Percentiles rank a stretch among this genome's conserved stretches.
phyloP scores from a whole-genome alignment of 2,329 filamentous ascomycete species.

The Mycosphaerella sp. region DNA sequence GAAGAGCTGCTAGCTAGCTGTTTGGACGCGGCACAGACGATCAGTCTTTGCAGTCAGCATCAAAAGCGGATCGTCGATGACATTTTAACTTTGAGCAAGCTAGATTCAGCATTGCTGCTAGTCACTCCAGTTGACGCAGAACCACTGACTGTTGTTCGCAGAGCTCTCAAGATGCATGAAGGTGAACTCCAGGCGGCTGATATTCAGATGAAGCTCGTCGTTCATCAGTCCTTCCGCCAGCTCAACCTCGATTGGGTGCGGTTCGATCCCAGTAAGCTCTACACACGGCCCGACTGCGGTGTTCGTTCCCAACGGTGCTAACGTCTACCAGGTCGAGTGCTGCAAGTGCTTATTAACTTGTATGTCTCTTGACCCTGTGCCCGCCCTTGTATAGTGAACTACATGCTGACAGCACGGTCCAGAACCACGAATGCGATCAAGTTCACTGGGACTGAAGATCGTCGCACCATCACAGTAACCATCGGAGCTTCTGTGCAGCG shows the following conservation, averaged over 20 bases:
- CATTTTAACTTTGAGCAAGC: conserved; percentile 65
- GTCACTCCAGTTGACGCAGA: conserved; percentile 66
- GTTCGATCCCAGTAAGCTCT: conserved; percentile 57
- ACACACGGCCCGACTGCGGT: neutral
- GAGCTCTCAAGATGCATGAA: conserved; percentile 71
- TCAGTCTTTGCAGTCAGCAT: conserved; percentile 70
- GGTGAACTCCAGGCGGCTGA: conserved; percentile 64
- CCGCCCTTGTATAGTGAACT: no score
- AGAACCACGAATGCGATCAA: conserved; percentile 67
- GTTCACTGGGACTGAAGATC: conserved; percentile 62
- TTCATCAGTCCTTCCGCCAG: conserved; percentile 56
- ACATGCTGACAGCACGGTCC: no score
- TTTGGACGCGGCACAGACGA: conserved; percentile 70
- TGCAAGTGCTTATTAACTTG: conserved; percentile 75
- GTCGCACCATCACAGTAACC: conserved; percentile 59
- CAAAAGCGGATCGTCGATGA: conserved; percentile 76
- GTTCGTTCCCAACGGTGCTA: neutral
- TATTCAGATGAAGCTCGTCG: conserved; percentile 59
- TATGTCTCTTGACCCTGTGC: no score
- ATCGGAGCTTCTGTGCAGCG: conserved; percentile 57
- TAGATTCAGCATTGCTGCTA: conserved; percentile 67
- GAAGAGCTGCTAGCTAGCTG: conserved; percentile 52
- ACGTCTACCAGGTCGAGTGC: conserved; percentile 44
- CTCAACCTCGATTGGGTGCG: conserved; percentile 61
- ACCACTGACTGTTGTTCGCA: conserved; percentile 59